A percentile compares a stretch with the other conserved stretches of the same genome.
phyloP scores from a whole-genome alignment of 225 moss, liverwort and hornwort genomes.

The Marchantia polymorpha region DNA sequence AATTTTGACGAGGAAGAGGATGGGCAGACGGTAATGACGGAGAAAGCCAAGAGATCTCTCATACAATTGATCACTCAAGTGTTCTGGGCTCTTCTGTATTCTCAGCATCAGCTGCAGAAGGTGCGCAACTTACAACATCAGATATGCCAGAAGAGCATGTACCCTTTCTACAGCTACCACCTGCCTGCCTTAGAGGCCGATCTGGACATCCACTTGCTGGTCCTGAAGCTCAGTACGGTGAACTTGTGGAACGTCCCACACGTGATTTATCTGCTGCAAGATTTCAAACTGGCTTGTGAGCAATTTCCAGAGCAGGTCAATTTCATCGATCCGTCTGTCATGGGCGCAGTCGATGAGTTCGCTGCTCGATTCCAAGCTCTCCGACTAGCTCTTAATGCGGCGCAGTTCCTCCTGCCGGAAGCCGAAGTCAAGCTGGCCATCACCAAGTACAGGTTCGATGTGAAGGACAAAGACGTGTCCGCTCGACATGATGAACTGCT shows the following conservation, averaged over 20 bases:
- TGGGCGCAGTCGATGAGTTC: background rate
- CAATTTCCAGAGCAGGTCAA: conserved; percentile 6
- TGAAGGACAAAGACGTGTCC: background rate
- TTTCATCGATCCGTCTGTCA: background rate
- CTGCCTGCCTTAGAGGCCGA: conserved; percentile 1
- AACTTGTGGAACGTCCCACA: background rate
- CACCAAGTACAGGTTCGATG: background rate
- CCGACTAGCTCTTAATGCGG: background rate
- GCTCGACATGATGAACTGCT: background rate
- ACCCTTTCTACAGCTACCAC: conserved; percentile 5
- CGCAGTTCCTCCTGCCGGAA: conserved; percentile 1
- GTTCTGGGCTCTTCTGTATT: conserved; percentile 12
- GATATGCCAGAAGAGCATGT: background rate
- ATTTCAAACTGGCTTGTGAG: background rate
- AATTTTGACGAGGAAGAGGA: conserved; percentile 4
- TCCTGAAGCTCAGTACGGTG: background rate
- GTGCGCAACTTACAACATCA: conserved; percentile 3
- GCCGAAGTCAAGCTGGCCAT: background rate
- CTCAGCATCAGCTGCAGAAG: conserved; percentile 8
- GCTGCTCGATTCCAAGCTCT: background rate
- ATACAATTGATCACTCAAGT: background rate
- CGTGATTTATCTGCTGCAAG: background rate
- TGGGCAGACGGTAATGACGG: background rate
- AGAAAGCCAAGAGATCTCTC: background rate
- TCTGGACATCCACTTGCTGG: conserved; percentile 1